A percentile compares a stretch with the other conserved stretches of the same genome.
Evolutionary conservation across 1,284 basidiomycete genomes (phyloP).

Genomic region (Heterobasidion irregulare): DNA sequence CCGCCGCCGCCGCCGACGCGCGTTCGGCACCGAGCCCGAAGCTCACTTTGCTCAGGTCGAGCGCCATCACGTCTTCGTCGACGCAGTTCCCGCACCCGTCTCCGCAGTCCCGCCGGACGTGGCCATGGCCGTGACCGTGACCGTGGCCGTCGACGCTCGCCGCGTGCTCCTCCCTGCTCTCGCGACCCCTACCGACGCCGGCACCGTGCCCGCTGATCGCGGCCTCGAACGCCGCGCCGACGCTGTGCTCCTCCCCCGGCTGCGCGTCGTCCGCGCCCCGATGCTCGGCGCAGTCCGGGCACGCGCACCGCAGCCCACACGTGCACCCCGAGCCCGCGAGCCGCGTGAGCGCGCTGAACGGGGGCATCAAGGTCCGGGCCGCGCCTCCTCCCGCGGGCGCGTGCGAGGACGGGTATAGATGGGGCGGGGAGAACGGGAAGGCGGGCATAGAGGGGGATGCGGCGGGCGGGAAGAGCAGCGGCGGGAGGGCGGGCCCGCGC

Average conservation of each 20-base stretch:
- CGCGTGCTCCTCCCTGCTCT: not conserved
- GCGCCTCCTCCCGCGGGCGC: slow-evolving; percentile 20
- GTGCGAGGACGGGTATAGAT: slow-evolving; percentile 3
- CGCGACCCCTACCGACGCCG: too few species aligned
- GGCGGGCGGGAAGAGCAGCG: slow-evolving; percentile 22
- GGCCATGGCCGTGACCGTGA: not conserved
- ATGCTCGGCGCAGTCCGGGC: slow-evolving; percentile 59
- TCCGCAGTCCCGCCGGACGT: slow-evolving; percentile 27
- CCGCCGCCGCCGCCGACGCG: not conserved
- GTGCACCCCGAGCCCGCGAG: slow-evolving; percentile 56
- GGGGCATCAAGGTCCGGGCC: slow-evolving; percentile 34
- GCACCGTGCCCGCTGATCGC: not conserved
- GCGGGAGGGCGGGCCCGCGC: slow-evolving; percentile 28
- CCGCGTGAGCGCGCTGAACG: slow-evolving; percentile 44
- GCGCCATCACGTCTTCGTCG: slow-evolving; percentile 30
- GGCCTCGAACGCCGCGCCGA: slow-evolving; percentile 11
- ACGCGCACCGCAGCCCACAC: slow-evolving; percentile 53
- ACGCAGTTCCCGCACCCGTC: slow-evolving; percentile 52
- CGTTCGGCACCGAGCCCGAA: slow-evolving; percentile 4
- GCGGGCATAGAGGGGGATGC: slow-evolving; percentile 5
- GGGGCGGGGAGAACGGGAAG: slow-evolving; percentile 2
- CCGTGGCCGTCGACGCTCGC: not conserved
- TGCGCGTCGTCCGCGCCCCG: slow-evolving; percentile 25
- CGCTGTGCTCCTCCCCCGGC: slow-evolving; percentile 13
- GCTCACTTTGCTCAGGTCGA: slow-evolving; percentile 26